phyloP scores from a whole-genome alignment of 805 yeast genomes.

The Yamadazyma paraphyllophila region DNA sequence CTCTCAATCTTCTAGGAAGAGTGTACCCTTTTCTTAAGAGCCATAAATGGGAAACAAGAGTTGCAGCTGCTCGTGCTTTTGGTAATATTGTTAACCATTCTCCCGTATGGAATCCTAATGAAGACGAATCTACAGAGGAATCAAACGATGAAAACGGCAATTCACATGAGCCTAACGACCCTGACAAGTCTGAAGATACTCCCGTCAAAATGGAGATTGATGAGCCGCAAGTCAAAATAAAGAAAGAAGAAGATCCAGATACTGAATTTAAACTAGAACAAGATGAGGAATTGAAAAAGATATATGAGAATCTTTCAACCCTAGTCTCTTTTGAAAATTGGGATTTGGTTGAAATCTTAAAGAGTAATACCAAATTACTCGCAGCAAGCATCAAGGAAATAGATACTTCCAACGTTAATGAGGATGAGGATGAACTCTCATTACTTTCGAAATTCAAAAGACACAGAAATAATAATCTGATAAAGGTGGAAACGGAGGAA shows the following conservation, averaged over 20 bases:
- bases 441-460: slow-evolving; percentile 48
- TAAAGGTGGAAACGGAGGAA: slow-evolving; percentile 13
- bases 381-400: slow-evolving; percentile 41
- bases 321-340: slow-evolving; percentile 51
- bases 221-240: slow-evolving; percentile 5
- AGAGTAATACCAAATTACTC: slow-evolving; percentile 53
- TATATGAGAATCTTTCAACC: slow-evolving; percentile 39
- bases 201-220: slow-evolving; percentile 2
- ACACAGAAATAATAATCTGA: slow-evolving; percentile 41
- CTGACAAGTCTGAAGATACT: slow-evolving; percentile 15
- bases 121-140: slow-evolving; percentile 25
- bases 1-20: slow-evolving; percentile 74
- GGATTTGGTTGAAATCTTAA: slow-evolving; percentile 47
- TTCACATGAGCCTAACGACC: slow-evolving; percentile 6
- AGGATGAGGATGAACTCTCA: slow-evolving; percentile 20
- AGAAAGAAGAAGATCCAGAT: slow-evolving; percentile 17
- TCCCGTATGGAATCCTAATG: slow-evolving; percentile 81
- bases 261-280: slow-evolving; percentile 36
- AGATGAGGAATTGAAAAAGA: slow-evolving; percentile 41
- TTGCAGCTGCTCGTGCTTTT: slow-evolving; percentile 90
- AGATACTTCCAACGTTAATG: slow-evolving; percentile 11
- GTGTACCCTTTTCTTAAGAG: slow-evolving; percentile 86
- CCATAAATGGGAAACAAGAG: slow-evolving; percentile 92
- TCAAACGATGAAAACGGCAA: background rate
- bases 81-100: slow-evolving; percentile 88